These are phyloP conservation scores for Glycine latifolia DNA, from an alignment of 306 rosid genomes.

Conservation along the genomic window DNA sequence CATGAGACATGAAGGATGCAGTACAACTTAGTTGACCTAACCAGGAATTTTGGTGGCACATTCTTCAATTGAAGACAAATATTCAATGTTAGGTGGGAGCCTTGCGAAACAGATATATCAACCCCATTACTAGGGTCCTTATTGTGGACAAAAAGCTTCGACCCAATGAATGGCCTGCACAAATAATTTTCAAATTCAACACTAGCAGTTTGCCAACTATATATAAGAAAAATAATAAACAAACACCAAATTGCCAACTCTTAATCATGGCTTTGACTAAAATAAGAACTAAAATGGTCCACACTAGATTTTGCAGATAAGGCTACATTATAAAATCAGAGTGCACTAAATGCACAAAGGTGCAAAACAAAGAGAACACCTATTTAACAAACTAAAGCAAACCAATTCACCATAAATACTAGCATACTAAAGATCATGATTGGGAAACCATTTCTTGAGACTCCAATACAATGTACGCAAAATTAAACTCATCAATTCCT, in stretches of 20 bases:
- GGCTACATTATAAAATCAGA: conserved; percentile 2
- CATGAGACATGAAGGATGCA: conserved; percentile 46
- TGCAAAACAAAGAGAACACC: background rate
- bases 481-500: background rate
- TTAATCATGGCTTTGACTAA: background rate
- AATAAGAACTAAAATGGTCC: background rate
- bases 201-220: background rate
- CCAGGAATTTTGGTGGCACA: conserved; percentile 41
- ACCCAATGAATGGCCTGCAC: conserved; percentile 64
- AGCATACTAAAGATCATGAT: background rate
- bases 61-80: conserved; percentile 70
- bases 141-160: conserved; percentile 57
- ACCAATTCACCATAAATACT: background rate
- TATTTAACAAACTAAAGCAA: conserved; percentile 3
- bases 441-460: background rate
- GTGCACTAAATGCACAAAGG: background rate
- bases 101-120: conserved; percentile 46
- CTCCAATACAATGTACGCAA: background rate
- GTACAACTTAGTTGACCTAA: conserved; percentile 46
- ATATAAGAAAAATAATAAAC: background rate
- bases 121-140: conserved; percentile 43
- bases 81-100: conserved; percentile 63
- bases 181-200: conserved; percentile 25
- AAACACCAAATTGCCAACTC: background rate
- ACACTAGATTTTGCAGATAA: conserved; percentile 2